Evolutionary conservation across 805 yeast species (phyloP).

Genomic region (Wickerhamomyces ciferrii): DNA sequence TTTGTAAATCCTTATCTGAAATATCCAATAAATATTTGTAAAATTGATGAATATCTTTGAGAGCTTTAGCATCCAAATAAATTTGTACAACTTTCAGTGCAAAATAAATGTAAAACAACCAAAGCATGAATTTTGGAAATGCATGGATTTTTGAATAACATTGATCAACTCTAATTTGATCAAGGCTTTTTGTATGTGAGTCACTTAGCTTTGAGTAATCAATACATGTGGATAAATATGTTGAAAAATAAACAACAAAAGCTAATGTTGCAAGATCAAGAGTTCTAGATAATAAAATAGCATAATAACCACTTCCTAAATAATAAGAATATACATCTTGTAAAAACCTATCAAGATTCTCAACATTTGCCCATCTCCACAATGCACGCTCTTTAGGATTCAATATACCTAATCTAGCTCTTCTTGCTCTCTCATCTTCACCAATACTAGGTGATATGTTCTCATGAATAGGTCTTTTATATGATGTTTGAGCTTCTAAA

Average conservation of each 20-base stretch:
- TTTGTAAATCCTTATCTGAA: conserved; percentile 78
- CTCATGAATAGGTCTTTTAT: conserved; percentile 4
- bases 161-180: conserved; percentile 29
- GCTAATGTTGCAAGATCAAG: conserved; percentile 70
- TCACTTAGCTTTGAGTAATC: conserved; percentile 48
- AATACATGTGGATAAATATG: conserved; percentile 78
- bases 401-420: conserved; percentile 33
- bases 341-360: conserved; percentile 82
- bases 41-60: conserved; percentile 73
- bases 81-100: conserved; percentile 48
- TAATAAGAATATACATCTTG: conserved; percentile 81
- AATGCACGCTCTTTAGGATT: conserved; percentile 73
- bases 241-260: conserved; percentile 74
- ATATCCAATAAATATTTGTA: conserved; percentile 68
- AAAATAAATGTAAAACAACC: conserved; percentile 54
- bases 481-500: conserved; percentile 7
- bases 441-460: background rate
- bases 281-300: conserved; percentile 63
- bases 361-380: conserved; percentile 96
- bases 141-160: conserved; percentile 42
- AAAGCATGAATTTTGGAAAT: conserved; percentile 51
- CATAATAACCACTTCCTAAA: conserved; percentile 76
- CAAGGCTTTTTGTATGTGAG: conserved; percentile 16
- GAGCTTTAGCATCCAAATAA: conserved; percentile 56
- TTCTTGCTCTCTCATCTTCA: conserved; percentile 19